phyloP scores from a whole-genome alignment of 2,329 filamentous ascomycete genomes.

The Fusarium sp. region DNA sequence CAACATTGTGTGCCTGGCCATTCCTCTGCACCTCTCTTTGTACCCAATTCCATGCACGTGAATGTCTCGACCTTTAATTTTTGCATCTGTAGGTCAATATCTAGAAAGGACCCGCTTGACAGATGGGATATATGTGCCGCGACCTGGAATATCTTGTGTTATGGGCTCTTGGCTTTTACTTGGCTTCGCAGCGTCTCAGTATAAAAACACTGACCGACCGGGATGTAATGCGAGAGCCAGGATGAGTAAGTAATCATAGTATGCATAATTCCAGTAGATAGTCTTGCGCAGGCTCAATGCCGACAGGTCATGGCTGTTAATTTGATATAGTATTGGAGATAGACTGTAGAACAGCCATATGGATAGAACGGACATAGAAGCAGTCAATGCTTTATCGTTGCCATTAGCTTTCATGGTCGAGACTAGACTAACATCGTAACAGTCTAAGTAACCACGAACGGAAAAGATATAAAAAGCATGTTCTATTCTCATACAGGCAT shows the following conservation, averaged over 20 bases:
- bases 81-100: not conserved
- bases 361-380: not conserved
- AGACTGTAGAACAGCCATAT: too few relatives aligned
- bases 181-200: not conserved
- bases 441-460: not conserved
- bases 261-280: not conserved
- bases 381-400: not conserved
- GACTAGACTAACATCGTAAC: not conserved
- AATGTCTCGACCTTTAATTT: constrained; percentile 1
- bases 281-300: not conserved
- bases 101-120: not conserved
- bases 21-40: constrained; percentile 4
- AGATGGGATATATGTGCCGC: not conserved
- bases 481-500: not conserved
- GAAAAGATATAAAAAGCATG: not conserved
- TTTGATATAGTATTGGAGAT: not conserved
- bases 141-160: not conserved
- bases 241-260: not conserved
- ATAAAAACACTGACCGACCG: too few relatives aligned
- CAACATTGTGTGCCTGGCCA: constrained; percentile 38
- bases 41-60: constrained; percentile 1
- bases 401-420: not conserved
- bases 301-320: not conserved
- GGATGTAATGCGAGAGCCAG: not conserved
- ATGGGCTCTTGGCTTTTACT: not conserved